A percentile compares a stretch with the other conserved stretches of the same genome.
These are phyloP conservation scores for Starmera dryadoides DNA, from an alignment of 805 yeast genomes.

Conservation along the genomic window DNA sequence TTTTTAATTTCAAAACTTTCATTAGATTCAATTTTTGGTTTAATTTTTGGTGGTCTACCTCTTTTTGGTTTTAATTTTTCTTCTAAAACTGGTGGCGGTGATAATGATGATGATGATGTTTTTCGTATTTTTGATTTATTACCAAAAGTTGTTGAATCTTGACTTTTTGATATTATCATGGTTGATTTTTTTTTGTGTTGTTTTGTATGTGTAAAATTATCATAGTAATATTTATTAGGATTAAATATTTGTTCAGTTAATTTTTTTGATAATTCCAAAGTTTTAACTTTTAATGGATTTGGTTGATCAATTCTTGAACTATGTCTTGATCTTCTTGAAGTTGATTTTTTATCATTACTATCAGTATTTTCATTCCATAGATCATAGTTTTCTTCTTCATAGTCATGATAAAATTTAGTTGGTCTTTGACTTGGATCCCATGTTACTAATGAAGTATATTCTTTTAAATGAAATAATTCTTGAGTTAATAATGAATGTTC, in stretches of 20 bases:
- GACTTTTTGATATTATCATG: background rate
- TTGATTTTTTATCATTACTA: constrained; percentile 4
- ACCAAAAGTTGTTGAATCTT: background rate
- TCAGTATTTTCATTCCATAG: constrained; percentile 17
- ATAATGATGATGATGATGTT: background rate
- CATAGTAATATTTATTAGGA: constrained; percentile 15
- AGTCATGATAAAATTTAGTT: constrained; percentile 26
- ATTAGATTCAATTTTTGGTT: background rate
- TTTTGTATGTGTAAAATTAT: constrained; percentile 6
- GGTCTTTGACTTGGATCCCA: constrained; percentile 49
- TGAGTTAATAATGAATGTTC: constrained; percentile 43
- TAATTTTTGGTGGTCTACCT: constrained; percentile 1
- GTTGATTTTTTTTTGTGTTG: constrained; percentile 1
- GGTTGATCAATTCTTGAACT: constrained; percentile 8
- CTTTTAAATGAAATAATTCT: constrained; percentile 57
- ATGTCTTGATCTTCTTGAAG: constrained; percentile 15
- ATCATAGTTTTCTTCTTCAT: constrained; percentile 18
- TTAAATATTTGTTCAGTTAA: constrained; percentile 11
- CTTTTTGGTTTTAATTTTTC: background rate
- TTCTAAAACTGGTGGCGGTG: background rate
- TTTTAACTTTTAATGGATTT: constrained; percentile 12
- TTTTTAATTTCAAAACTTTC: constrained; percentile 8
- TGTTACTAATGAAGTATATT: constrained; percentile 52
- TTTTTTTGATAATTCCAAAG: constrained; percentile 8
- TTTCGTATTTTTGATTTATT: background rate